Conservation (phyloP, 2,329 filamentous ascomycete genomes). For the Clathrospora elynae region DNA sequence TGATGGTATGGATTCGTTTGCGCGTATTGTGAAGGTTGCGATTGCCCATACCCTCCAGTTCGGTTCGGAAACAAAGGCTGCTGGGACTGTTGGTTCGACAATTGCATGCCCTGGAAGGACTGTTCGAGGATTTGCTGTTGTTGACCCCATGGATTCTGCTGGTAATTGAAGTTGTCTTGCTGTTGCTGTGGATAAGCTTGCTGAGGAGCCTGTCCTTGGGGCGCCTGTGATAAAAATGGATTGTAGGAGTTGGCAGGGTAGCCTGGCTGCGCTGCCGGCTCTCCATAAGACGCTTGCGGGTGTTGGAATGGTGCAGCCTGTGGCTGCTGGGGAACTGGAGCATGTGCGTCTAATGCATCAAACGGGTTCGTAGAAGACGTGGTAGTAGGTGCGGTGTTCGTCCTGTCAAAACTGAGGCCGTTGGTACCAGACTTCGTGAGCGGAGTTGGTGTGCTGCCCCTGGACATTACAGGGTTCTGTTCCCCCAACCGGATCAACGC, state of each 20-base stretch:
- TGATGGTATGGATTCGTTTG: constrained; percentile 51
- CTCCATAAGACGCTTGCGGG: constrained; percentile 36
- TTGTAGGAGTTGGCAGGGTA: constrained; percentile 62
- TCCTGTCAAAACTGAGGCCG: constrained; percentile 52
- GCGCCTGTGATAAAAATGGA: constrained; percentile 64
- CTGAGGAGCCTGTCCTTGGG: constrained; percentile 37
- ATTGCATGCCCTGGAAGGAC: constrained; percentile 75
- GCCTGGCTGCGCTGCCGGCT: constrained; percentile 26
- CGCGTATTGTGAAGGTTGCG: constrained; percentile 45
- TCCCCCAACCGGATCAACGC: constrained; percentile 83
- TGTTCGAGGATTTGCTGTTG: constrained; percentile 60
- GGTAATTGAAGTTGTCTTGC: constrained; percentile 24
- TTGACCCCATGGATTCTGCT: constrained; percentile 29
- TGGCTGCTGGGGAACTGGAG: constrained; percentile 35
- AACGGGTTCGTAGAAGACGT: constrained; percentile 50
- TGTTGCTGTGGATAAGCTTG: constrained; percentile 24
- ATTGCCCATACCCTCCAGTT: constrained; percentile 64
- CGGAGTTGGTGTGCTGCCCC: constrained; percentile 56
- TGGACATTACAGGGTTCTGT: constrained; percentile 37
- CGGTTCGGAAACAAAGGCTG: constrained; percentile 72
- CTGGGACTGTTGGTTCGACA: constrained; percentile 52
- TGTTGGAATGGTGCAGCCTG: constrained; percentile 35
- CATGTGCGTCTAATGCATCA: constrained; percentile 49
- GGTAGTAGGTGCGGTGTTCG: constrained; percentile 33
- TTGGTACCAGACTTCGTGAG: constrained; percentile 57